Evolutionary conservation across 805 yeast genomes (phyloP), one percentile per base, ranked within the genome.

Genomic region (Metschnikowia orientalis): DNA sequence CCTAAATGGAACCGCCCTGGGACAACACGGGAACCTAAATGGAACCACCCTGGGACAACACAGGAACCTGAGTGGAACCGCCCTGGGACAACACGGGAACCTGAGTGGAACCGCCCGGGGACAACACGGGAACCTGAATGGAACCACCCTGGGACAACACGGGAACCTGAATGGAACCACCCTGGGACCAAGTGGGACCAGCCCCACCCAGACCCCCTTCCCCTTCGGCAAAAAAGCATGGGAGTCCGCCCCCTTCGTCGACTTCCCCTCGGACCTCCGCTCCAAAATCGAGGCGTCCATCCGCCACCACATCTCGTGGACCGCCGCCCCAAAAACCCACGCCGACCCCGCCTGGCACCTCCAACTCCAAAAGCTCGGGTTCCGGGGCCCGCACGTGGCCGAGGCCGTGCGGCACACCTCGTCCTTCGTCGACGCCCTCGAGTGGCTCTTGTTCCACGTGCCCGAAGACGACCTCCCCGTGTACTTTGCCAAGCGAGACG

Each of bases 381-480:
- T 90, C 48, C 72, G 88, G 37, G 56, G 61, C 21, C 50, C 71
- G 1, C 97, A 89, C 51, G 74, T 81, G 1, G 57, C 61, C 2
- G 97, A 90, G 49, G 78, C 96, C 0, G 58, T 85, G 28, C 59
- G 63, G 17, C 84, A 84, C 49, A 64, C 79, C 0, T 42, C 51
- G 3, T 47, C 69, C 1, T 67, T 76, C 35, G 65, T 71, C 2
- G 75, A 71, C 15, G 69, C 81, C 0, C 56, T 83, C 26, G 85
- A 80, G 40, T 83, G 92, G 90, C 69, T 90, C 12, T 59, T 90
- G 8, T 79, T 89, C 44, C 92, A 90, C 50, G 75, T 90, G 3
- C 97, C 97, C 0, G 97, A 92, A 42, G 97, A 89, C 51, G 98
- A 90, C 49, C 62, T 90, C 19, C 98, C 98, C 0, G 45, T 59